Percentiles rank a stretch among this genome's conserved stretches.
Evolutionary conservation across 2,329 filamentous ascomycete genomes (phyloP).

Genomic region (Alternaria triticimaculans): DNA sequence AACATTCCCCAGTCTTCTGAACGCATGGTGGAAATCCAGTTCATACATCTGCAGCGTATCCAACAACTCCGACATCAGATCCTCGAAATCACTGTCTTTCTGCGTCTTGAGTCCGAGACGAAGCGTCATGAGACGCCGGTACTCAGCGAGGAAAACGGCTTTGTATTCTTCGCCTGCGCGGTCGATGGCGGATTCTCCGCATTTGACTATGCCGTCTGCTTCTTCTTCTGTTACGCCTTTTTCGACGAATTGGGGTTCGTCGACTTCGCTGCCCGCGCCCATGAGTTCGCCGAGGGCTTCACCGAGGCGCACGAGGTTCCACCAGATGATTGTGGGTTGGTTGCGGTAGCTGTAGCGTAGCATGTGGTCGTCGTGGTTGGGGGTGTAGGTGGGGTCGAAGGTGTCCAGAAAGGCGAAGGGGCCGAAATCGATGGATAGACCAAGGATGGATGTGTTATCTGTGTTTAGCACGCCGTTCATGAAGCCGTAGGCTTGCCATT

Average conservation of each 20-base stretch:
- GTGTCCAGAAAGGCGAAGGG: constrained; percentile 98
- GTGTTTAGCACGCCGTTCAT: constrained; percentile 99
- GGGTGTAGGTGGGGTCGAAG: constrained; percentile 93
- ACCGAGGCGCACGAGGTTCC: constrained; percentile 92
- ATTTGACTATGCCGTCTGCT: constrained; percentile 72
- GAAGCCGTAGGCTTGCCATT: constrained; percentile 99
- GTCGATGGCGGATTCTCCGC: constrained; percentile 84
- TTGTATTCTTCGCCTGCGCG: constrained; percentile 87
- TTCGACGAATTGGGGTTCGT: constrained; percentile 72
- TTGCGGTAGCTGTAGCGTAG: constrained; percentile 91
- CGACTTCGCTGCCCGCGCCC: constrained; percentile 75
- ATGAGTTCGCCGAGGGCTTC: constrained; percentile 89
- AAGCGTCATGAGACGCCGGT: constrained; percentile 81
- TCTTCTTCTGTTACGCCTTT: constrained; percentile 76
- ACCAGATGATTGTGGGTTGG: constrained; percentile 97
- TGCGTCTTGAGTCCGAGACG: constrained; percentile 77
- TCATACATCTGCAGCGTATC: constrained; percentile 82
- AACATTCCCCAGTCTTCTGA: constrained; percentile 76
- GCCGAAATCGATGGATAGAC: constrained; percentile 90
- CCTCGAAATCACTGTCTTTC: constrained; percentile 77
- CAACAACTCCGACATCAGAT: constrained; percentile 80
- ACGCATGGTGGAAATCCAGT: constrained; percentile 94
- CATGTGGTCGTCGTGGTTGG: constrained; percentile 92
- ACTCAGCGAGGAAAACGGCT: constrained; percentile 84
- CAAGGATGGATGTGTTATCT: constrained; percentile 92